Percentiles rank a stretch among this genome's conserved stretches.
phyloP scores from a whole-genome alignment of 2,329 filamentous ascomycete genomes.

The Fusarium equiseti region DNA sequence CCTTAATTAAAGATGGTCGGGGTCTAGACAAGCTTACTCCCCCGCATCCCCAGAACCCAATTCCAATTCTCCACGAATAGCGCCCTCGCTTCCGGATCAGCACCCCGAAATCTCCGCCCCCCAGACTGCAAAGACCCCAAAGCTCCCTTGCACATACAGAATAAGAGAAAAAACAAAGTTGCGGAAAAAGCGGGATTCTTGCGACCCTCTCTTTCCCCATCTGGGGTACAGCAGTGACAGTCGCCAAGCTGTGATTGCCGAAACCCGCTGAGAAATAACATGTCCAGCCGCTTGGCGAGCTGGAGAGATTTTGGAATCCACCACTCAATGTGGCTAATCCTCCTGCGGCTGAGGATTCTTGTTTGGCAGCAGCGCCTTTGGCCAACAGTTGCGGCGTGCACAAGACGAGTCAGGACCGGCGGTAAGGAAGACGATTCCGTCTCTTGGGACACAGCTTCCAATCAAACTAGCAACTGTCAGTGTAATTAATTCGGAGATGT shows the following conservation, averaged over 20 bases:
- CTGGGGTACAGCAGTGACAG: conserved; percentile 18
- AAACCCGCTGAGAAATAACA: not conserved
- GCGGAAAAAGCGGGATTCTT: conserved; percentile 34
- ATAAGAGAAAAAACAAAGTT: conserved; percentile 11
- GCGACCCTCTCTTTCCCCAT: conserved; percentile 3
- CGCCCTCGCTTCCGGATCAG: conserved; percentile 18
- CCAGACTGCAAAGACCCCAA: not conserved
- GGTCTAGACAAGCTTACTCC: conserved; percentile 25
- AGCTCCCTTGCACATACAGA: not conserved
- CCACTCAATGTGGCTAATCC: conserved; percentile 2
- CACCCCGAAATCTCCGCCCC: conserved; percentile 30
- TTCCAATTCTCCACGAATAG: conserved; percentile 40
- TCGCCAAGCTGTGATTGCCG: not conserved
- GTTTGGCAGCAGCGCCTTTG: conserved; percentile 15
- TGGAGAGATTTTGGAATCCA: not conserved
- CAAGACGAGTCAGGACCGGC: not conserved
- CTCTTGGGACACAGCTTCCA: not conserved
- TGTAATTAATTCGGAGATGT: not conserved
- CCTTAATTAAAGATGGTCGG: not conserved
- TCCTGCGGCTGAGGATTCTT: conserved; percentile 8
- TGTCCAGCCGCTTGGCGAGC: not conserved
- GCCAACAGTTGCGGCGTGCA: not conserved
- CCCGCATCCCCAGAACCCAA: conserved; percentile 29
- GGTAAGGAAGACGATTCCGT: conserved; percentile 18
- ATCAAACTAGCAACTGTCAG: not conserved